A percentile compares a stretch with the other conserved stretches of the same genome.
Conservation (phyloP, 495 filamentous ascomycete species). For the Penicillium arizonense region DNA sequence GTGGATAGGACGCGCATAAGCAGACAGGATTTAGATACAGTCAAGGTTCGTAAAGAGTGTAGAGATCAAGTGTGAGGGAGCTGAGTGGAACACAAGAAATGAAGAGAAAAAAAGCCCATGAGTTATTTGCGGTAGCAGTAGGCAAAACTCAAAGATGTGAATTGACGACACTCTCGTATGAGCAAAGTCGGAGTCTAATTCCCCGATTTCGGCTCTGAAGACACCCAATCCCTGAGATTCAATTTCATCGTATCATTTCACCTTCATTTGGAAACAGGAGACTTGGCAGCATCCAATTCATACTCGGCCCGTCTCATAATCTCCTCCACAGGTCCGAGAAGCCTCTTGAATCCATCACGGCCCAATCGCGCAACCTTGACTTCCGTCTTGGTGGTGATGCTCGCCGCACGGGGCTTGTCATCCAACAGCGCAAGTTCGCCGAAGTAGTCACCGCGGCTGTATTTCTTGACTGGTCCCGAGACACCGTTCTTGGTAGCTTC, state of each 20-base stretch:
- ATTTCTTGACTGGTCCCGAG: conserved; percentile 67
- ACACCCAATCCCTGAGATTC: conserved; percentile 1
- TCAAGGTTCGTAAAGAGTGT: conserved; percentile 24
- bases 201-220: not conserved
- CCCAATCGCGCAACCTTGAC: conserved; percentile 94
- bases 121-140: conserved; percentile 1
- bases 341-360: conserved; percentile 90
- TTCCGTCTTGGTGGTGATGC: conserved; percentile 69
- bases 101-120: conserved; percentile 1
- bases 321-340: conserved; percentile 88
- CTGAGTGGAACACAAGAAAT: not conserved
- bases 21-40: conserved; percentile 24
- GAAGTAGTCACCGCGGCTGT: conserved; percentile 93
- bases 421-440: conserved; percentile 92
- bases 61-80: conserved; percentile 3
- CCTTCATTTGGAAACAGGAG: conserved; percentile 24
- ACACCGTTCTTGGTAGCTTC: conserved; percentile 74
- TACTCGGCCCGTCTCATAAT: conserved; percentile 88
- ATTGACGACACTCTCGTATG: not conserved
- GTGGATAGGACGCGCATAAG: conserved; percentile 12
- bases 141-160: not conserved
- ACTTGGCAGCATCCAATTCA: conserved; percentile 29
- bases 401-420: conserved; percentile 91
- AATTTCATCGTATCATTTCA: conserved; percentile 21
- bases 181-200: conserved; percentile 1